Conservation (phyloP, 1,284 basidiomycete species). For the Peniophora sp. region DNA sequence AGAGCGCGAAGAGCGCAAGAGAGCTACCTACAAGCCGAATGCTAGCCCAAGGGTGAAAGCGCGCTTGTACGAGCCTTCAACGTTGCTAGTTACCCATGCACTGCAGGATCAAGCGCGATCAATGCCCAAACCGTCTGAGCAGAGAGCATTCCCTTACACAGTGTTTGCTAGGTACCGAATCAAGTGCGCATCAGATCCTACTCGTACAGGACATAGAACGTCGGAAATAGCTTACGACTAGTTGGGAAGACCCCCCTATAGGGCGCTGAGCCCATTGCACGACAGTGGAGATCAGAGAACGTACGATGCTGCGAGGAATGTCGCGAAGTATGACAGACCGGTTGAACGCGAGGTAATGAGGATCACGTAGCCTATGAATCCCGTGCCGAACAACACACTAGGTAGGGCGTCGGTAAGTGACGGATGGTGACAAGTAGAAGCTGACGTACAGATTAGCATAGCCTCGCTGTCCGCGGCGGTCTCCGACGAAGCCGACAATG, state of each 20-base stretch:
- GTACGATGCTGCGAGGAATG: constrained; percentile 40
- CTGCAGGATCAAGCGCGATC: too few species aligned
- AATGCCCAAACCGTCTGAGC: too few species aligned
- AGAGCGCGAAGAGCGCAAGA: not conserved
- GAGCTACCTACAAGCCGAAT: constrained; percentile 45
- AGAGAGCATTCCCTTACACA: constrained; percentile 25
- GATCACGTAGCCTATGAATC: constrained; percentile 44
- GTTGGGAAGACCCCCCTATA: constrained; percentile 38
- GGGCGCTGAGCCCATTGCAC: constrained; percentile 2
- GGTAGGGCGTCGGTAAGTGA: constrained; percentile 11
- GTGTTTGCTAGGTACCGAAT: constrained; percentile 31
- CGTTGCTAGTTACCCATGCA: constrained; percentile 43
- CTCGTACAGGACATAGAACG: too few species aligned
- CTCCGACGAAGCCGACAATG: constrained; percentile 38
- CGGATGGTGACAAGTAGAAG: constrained; percentile 2
- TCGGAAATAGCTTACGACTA: constrained; percentile 28
- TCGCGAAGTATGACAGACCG: constrained; percentile 34
- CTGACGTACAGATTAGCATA: constrained; percentile 36
- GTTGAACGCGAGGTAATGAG: constrained; percentile 37
- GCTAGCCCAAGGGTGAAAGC: constrained; percentile 66
- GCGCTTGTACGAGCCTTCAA: constrained; percentile 65
- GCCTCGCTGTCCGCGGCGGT: constrained; percentile 35
- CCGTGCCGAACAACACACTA: constrained; percentile 16
- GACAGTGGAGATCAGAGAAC: constrained; percentile 13
- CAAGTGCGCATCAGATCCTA: too few species aligned